Evolutionary conservation across 2,329 filamentous ascomycete species (phyloP), one percentile per base, ranked within the genome.

Genomic region (Acephala macrosclerotiorum): DNA sequence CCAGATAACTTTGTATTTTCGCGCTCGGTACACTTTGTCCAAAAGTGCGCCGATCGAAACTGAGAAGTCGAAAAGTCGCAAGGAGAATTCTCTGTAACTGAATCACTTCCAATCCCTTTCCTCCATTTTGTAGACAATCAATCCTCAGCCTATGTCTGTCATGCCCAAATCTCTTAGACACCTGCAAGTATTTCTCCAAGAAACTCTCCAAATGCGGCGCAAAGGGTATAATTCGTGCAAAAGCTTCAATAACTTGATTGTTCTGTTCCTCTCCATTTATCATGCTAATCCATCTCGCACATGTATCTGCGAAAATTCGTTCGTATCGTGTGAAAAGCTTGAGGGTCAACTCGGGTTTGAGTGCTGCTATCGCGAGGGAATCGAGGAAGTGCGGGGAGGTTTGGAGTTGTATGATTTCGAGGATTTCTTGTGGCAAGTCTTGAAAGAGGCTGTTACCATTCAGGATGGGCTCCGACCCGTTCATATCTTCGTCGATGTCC

Each of bases 171-270:
- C 68, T 73, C 12, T 61, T 51, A 16, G 65, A 68, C 29, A 42
- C 70, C 61, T 70, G 58, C 18, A 80, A 70, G 66, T 77, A 76
- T 74, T 82, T 82, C 78, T 89, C 86, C 68, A 93, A 85, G 77
- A 94, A 92, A 66, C 89, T 86, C 61, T 90, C 88, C 51, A 98
- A 83, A 75, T 95, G 88, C 59, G 93, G 91, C 70, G 92, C 91
- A 82, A 96, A 90, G 20, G 93, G 92, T 72, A 97, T 78, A 68
- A 97, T 84, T 74, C 91, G 87, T 67, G 92, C 91, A 80, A 97
- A 91, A 36, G 92, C 90, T 63, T 89, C 85, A 69, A 95, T 84
- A 60, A 90, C 79, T 63, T 73, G 78, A 65, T 66, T 66, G 45
- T 68, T 67, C 58, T 75, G 72, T 1, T 38, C 49, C 38, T 49